Evolutionary conservation across 164 flowering plant genomes (phyloP), one percentile per base, ranked within the genome.

Genomic region (Pachysandra terminalis): DNA sequence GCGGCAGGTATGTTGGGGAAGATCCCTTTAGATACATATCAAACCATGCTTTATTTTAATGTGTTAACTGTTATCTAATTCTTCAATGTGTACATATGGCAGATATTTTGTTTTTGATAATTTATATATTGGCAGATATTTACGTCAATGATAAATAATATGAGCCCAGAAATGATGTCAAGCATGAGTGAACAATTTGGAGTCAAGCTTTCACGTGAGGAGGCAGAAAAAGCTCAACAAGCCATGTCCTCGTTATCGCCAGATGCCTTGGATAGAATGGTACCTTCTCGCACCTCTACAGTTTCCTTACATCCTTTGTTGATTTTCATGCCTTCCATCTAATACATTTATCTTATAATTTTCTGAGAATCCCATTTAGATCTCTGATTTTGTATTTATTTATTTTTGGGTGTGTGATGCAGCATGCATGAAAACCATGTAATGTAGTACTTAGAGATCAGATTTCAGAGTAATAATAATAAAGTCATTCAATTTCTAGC

Each of bases 141-240:
- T 65, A 63, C 91, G 35, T 86, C 95, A 65, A 88, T 96, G 98
- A 77, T 96, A 16, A 86, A 89, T 74, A 95, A 87, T 69, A 89
- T 95, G 90, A 93, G 77, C 79, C 99, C 98, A 37, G 98, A 96
- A 2, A 87, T 86, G 96, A 89, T 96, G 96, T 85, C 98, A 65
- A 89, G 73, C 84, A 91, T 96, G 99, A 73, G 98, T 41, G 91
- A 93, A 75, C 96, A 88, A 71, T 91, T 93, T 78, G 99, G 97
- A 24, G 23, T 90, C 21, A 93, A 96, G 71, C 87, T 96, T 72
- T 88, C 99, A 19, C 79, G 68, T 25, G 98, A 91, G 71, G 98
- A 96, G 65, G 98, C 96, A 7, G 92, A 78, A 70, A 96, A 84
- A 82, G 98, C 98, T 77, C 97, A 96, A 60, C 87, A 88, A 74